Conservation (phyloP, 75 land plant species). For the Cupressus sempervirens region DNA sequence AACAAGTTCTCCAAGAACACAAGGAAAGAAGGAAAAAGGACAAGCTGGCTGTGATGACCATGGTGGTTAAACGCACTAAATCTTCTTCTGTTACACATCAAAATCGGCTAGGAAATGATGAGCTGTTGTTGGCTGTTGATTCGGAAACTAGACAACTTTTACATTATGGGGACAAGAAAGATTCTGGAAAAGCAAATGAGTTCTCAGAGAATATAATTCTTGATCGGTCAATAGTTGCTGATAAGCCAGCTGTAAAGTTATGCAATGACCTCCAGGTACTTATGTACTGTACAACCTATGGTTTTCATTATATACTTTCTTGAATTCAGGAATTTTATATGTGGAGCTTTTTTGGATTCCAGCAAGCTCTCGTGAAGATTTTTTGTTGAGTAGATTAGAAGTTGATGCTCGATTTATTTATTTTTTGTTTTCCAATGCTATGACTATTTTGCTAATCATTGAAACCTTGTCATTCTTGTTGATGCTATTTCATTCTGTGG, state of each 20-base stretch:
- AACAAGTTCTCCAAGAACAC: constrained; percentile 73
- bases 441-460: background rate
- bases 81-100: constrained; percentile 64
- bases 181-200: constrained; percentile 18
- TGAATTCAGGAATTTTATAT: background rate
- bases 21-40: constrained; percentile 87
- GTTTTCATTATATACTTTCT: background rate
- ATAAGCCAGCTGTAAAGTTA: constrained; percentile 47
- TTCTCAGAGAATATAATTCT: constrained; percentile 40
- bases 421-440: background rate
- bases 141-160: constrained; percentile 78
- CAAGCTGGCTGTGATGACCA: constrained; percentile 89
- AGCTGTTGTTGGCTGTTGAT: constrained; percentile 76
- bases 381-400: background rate
- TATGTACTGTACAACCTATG: background rate
- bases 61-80: constrained; percentile 77
- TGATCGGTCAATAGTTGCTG: constrained; percentile 53
- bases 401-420: background rate
- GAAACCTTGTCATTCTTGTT: background rate
- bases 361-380: background rate
- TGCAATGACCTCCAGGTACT: constrained; percentile 74
- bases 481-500: background rate
- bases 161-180: constrained; percentile 62
- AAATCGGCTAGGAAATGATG: constrained; percentile 91
- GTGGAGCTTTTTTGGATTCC: background rate